Evolutionary conservation across 805 yeast species (phyloP), one percentile per base, ranked within the genome.

Genomic region (Lipomyces kockii): DNA sequence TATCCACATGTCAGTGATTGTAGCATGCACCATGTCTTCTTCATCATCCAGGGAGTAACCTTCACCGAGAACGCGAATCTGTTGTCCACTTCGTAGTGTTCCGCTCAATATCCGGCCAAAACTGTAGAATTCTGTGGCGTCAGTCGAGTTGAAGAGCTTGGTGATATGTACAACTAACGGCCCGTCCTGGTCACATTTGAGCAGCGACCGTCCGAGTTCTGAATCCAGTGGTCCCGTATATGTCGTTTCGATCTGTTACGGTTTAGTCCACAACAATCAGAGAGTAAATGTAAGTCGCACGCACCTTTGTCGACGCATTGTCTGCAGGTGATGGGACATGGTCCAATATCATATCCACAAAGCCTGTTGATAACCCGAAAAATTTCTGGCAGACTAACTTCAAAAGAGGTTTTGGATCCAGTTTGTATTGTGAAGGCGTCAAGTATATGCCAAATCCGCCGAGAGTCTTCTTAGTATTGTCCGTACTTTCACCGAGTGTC

Each of bases 51-150:
- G 56, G 3, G 79, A 72, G 66, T 77, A 86, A 29, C 80, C 78
- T 62, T 86, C 88, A 1, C 90, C 92, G 0, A 89, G 72, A 0
- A 92, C 79, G 54, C 79, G 80, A 5, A 91, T 83, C 35, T 76
- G 75, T 14, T 80, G 79, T 0, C 88, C 87, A 1, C 77, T 76
- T 20, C 74, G 78, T 12, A 93, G 63, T 0, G 83, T 78, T 1
- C 97, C 97, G 11, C 86, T 82, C 56, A 83, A 76, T 0, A 93
- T 81, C 64, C 93, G 80, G 0, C 88, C 88, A 32, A 90, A 78
- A 0, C 89, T 88, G 74, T 80, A 83, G 67, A 86, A 84, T 20
- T 79, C 79, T 2, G 78, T 74, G 0, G 87, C 88, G 70, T 87
- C 87, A 3, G 84, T 75, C 1, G 85, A 78, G 67, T 86, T 89